These are phyloP conservation scores for Oryza glumipatula DNA, from an alignment of 176 grass and related monocot species.

Conservation along the genomic window DNA sequence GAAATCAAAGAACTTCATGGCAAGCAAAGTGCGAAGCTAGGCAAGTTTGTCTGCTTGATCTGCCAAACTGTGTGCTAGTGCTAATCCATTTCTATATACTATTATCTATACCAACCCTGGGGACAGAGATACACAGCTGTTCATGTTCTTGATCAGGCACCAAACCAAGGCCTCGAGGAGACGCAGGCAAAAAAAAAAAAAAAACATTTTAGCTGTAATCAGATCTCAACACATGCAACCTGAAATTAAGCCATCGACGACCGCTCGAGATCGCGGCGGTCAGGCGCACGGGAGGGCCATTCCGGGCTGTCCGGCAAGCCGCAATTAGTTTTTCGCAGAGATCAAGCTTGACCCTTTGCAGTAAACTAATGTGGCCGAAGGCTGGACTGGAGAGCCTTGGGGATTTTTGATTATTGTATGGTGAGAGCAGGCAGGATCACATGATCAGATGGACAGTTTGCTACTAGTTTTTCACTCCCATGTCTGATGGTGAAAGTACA, in stretches of 20 bases:
- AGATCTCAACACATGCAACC: conserved; percentile 41
- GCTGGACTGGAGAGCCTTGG: neutral
- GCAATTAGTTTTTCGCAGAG: neutral
- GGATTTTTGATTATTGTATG: conserved; percentile 3
- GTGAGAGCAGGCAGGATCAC: conserved; percentile 32
- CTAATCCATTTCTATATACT: neutral
- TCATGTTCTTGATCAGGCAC: conserved; percentile 16
- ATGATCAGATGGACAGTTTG: conserved; percentile 32
- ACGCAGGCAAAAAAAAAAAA: conserved; percentile 1
- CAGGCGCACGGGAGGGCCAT: conserved; percentile 7
- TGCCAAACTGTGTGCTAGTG: neutral
- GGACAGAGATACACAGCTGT: conserved; percentile 36
- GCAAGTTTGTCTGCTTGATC: neutral
- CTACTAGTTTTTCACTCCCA: conserved; percentile 37
- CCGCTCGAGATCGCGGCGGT: neutral
- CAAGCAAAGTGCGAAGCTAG: conserved; percentile 11
- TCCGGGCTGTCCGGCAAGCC: conserved; percentile 20
- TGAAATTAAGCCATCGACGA: neutral
- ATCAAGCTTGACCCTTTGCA: conserved; percentile 16
- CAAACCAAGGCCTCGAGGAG: conserved; percentile 18
- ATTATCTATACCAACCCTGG: neutral
- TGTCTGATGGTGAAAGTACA: conserved; percentile 51
- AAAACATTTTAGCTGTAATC: conserved; percentile 43
- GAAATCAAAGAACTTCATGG: neutral
- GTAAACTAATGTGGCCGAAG: conserved; percentile 13